Conservation (phyloP, 768 basidiomycete genomes). For the Daedalea quercina region DNA sequence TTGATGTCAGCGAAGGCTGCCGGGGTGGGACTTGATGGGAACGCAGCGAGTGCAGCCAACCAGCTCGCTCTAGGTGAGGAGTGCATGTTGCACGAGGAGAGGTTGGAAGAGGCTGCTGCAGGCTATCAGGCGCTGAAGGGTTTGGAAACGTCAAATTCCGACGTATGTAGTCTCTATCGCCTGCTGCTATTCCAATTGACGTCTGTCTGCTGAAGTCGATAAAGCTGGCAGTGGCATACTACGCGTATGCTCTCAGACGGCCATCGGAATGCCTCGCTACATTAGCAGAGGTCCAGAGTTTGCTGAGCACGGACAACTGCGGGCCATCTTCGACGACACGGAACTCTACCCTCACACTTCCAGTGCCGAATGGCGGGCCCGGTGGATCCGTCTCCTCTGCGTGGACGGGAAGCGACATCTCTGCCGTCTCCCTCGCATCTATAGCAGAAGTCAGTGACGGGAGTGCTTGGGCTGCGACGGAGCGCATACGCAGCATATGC, state of each 20-base stretch:
- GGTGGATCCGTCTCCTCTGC: constrained; percentile 38
- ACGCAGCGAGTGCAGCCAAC: constrained; percentile 26
- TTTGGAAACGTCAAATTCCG: constrained; percentile 42
- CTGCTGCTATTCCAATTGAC: not conserved
- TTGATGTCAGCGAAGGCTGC: constrained; percentile 33
- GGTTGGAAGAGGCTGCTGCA: constrained; percentile 47
- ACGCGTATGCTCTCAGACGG: constrained; percentile 68
- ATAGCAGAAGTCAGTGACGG: constrained; percentile 59
- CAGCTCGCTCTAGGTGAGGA: constrained; percentile 47
- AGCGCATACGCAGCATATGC: constrained; percentile 71
- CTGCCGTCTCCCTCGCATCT: constrained; percentile 32
- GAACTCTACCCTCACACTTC: constrained; percentile 31
- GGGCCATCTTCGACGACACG: constrained; percentile 39
- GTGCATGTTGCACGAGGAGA: constrained; percentile 47
- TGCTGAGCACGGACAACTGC: constrained; percentile 48
- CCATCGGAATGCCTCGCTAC: constrained; percentile 58
- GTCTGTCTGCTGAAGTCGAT: constrained; percentile 45
- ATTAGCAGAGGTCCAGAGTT: constrained; percentile 46
- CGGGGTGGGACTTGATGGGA: constrained; percentile 53
- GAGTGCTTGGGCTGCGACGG: constrained; percentile 64
- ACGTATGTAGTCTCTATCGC: constrained; percentile 39
- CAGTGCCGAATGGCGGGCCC: constrained; percentile 28
- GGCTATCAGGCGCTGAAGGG: constrained; percentile 51
- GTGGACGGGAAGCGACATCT: constrained; percentile 42
- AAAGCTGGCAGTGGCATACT: constrained; percentile 66